phyloP scores from a whole-genome alignment of 441 rosid species.

The Kokia cookei region DNA sequence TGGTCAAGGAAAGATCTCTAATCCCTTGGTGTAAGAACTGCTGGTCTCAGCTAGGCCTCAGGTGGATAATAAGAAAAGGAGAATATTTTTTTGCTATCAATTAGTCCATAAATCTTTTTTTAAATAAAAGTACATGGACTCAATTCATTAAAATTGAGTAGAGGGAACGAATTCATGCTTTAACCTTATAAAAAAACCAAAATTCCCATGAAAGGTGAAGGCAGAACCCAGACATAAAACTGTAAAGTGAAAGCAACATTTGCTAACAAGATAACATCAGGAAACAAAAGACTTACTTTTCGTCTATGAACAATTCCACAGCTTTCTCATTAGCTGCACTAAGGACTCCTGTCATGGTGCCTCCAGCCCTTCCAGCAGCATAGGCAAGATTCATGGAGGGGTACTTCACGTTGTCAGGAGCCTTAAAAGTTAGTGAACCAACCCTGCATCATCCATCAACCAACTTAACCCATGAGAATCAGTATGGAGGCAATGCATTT shows the following conservation, averaged over 20 bases:
- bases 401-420: conserved; percentile 81
- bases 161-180: too few relatives aligned
- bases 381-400: conserved; percentile 95
- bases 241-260: background rate
- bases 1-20: too few relatives aligned
- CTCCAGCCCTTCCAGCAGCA: conserved; percentile 94
- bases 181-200: too few relatives aligned
- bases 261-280: background rate
- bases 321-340: conserved; percentile 98
- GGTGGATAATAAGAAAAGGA: too few relatives aligned
- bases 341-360: conserved; percentile 97
- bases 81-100: too few relatives aligned
- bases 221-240: background rate
- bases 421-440: conserved; percentile 79
- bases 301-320: conserved; percentile 80
- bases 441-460: conserved; percentile 38
- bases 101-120: too few relatives aligned
- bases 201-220: background rate
- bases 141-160: too few relatives aligned
- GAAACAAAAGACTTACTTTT: conserved; percentile 45
- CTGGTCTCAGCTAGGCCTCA: too few relatives aligned
- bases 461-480: background rate
- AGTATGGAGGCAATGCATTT: background rate
- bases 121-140: too few relatives aligned
- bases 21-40: too few relatives aligned